Evolutionary conservation across 2,329 filamentous ascomycete genomes (phyloP).

Genomic region (Exophiala calicioides): DNA sequence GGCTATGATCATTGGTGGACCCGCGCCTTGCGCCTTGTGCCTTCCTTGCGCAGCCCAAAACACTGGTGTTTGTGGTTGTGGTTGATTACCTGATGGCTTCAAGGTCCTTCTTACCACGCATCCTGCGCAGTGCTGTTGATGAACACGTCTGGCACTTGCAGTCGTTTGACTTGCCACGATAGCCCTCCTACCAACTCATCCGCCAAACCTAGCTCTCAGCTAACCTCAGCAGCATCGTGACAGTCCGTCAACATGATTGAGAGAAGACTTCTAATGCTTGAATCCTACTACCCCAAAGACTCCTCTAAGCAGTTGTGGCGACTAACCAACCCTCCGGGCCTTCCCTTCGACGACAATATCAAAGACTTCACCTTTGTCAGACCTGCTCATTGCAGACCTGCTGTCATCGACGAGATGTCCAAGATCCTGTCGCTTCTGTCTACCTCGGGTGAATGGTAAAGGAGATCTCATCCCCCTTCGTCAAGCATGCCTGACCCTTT

Average conservation of each 20-base stretch:
- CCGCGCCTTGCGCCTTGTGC: background rate
- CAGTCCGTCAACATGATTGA: slow-evolving; percentile 12
- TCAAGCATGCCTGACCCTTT: background rate
- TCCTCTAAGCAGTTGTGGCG: slow-evolving; percentile 13
- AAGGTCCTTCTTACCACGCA: no score
- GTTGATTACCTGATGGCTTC: no score
- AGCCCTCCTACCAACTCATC: no score
- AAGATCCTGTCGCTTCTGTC: slow-evolving; percentile 15
- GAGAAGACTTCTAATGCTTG: slow-evolving; percentile 20
- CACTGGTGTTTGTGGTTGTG: no score
- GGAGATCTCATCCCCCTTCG: background rate
- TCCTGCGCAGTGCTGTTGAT: no score
- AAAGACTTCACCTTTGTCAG: slow-evolving; percentile 10
- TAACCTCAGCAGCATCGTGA: background rate
- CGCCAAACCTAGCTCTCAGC: no score
- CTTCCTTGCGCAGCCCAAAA: no score
- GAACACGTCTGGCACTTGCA: no score
- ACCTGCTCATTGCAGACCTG: slow-evolving; percentile 15
- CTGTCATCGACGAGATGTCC: slow-evolving; percentile 15
- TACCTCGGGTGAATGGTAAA: slow-evolving; percentile 13
- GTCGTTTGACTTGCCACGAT: no score
- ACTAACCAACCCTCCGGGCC: slow-evolving; percentile 11
- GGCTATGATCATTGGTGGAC: no score
- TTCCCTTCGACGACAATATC: slow-evolving; percentile 15
- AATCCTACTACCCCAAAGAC: slow-evolving; percentile 13